Percentiles rank a stretch among this genome's conserved stretches.
These are phyloP conservation scores for Vairimorpha necatrix DNA, from an alignment of 371 early-diverging fungal species.

Conservation along the genomic window DNA sequence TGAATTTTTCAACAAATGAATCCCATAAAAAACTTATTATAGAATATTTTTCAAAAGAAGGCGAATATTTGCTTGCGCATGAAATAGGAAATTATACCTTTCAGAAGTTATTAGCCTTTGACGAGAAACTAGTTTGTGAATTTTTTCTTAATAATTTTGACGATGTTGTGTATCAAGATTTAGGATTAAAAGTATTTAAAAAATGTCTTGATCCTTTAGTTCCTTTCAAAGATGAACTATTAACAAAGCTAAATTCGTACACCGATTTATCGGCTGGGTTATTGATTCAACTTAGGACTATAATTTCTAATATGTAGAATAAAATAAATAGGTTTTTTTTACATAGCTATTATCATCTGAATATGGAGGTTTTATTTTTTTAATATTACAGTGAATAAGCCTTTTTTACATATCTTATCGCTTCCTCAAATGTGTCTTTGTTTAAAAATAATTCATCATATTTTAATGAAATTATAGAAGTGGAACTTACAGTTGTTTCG, in stretches of 20 bases:
- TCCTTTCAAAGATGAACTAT: constrained; percentile 36
- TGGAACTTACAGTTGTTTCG: constrained; percentile 35
- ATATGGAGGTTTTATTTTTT: not conserved
- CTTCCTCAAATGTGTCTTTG: constrained; percentile 15
- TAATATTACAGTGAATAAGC: too few species aligned
- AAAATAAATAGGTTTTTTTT: not conserved
- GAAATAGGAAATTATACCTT: constrained; percentile 65
- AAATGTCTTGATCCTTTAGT: constrained; percentile 54
- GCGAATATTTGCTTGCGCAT: constrained; percentile 55
- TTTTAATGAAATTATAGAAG: constrained; percentile 10
- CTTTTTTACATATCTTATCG: constrained; percentile 6
- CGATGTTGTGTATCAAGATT: constrained; percentile 42
- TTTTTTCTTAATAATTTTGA: constrained; percentile 51
- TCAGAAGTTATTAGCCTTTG: constrained; percentile 60
- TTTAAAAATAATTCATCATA: constrained; percentile 36
- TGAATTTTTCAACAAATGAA: constrained; percentile 27
- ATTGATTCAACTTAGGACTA: not conserved
- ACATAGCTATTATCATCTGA: too few species aligned
- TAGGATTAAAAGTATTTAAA: constrained; percentile 61
- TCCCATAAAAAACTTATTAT: constrained; percentile 39
- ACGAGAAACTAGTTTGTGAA: constrained; percentile 44
- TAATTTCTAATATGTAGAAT: not conserved
- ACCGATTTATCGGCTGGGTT: not conserved
- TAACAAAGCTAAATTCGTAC: not conserved
- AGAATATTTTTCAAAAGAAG: constrained; percentile 54